A percentile compares a stretch with the other conserved stretches of the same genome.
These are phyloP conservation scores for Fomitopsis schrenkii DNA, from an alignment of 1,284 basidiomycete species.

Conservation along the genomic window DNA sequence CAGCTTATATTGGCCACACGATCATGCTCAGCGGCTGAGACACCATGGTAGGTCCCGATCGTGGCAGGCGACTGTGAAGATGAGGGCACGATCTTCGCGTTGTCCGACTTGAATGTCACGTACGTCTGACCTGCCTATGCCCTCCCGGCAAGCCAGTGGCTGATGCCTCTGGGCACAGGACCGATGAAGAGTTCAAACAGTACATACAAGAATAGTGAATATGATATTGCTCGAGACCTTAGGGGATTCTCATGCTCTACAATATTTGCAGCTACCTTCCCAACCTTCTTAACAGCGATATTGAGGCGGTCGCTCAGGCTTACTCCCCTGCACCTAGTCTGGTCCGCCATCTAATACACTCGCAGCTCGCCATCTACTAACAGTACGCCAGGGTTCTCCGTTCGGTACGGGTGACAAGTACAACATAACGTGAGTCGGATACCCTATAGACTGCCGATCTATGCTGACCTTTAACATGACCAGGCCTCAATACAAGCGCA, in stretches of 20 bases:
- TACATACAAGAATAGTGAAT: constrained; percentile 12
- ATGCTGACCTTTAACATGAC: too few species aligned
- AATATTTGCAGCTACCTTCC: constrained; percentile 10
- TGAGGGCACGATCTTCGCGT: constrained; percentile 29
- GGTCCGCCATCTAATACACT: constrained; percentile 1
- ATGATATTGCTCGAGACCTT: too few species aligned
- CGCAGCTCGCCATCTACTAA: constrained; percentile 16
- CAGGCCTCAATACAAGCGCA: constrained; percentile 39
- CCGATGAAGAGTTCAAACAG: constrained; percentile 7
- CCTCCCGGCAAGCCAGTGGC: background rate
- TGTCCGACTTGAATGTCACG: constrained; percentile 18
- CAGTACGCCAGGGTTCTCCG: constrained; percentile 41
- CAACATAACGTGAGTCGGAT: constrained; percentile 24
- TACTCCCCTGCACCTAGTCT: background rate
- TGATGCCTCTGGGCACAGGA: constrained; percentile 2
- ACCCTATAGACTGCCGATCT: background rate
- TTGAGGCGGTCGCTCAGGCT: background rate
- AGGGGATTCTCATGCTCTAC: background rate
- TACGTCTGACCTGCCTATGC: background rate
- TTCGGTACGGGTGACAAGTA: constrained; percentile 42
- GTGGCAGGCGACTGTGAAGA: constrained; percentile 28
- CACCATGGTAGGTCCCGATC: background rate
- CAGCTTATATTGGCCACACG: background rate
- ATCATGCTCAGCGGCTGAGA: background rate
- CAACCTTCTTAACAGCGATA: constrained; percentile 4